Conservation (phyloP, 2,329 filamentous ascomycete genomes). For the Fusarium nygamai region DNA sequence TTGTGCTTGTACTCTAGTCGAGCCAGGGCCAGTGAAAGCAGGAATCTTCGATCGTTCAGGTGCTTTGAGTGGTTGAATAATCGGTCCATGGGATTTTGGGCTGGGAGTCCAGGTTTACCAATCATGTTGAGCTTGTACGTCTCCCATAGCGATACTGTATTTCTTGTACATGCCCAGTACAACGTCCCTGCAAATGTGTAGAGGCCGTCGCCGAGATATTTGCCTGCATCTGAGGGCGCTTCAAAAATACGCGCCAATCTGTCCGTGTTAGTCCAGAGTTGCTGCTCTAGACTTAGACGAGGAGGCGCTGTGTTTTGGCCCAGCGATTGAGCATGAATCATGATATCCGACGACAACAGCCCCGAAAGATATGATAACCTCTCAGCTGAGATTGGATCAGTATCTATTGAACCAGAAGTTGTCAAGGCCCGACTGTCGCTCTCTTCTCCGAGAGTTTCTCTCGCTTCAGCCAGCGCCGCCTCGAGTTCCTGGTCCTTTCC, state of each 20-base stretch:
- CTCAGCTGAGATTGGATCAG: not conserved
- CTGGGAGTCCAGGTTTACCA: not conserved
- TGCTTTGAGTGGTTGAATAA: constrained; percentile 38
- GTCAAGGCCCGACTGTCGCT: not conserved
- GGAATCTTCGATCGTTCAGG: constrained; percentile 32
- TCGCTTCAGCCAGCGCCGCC: constrained; percentile 27
- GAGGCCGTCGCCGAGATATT: constrained; percentile 37
- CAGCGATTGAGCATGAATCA: not conserved
- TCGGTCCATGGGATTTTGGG: constrained; percentile 27
- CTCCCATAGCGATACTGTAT: constrained; percentile 38
- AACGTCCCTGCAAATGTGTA: constrained; percentile 38
- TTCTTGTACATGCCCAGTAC: constrained; percentile 38
- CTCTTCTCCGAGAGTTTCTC: constrained; percentile 9
- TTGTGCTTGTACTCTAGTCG: constrained; percentile 35
- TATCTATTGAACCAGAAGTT: not conserved
- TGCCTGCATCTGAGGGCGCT: constrained; percentile 28
- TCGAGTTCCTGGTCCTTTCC: constrained; percentile 23
- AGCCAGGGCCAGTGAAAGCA: constrained; percentile 32
- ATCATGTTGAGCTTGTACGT: constrained; percentile 22
- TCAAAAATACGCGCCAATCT: constrained; percentile 38
- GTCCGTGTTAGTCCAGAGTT: constrained; percentile 38
- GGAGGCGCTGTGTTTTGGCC: not conserved
- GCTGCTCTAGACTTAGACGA: constrained; percentile 2
- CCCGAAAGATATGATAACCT: not conserved
- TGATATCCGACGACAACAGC: not conserved